Conservation (phyloP, 192 early-diverging fungal species). For the Linderina pennispora region DNA sequence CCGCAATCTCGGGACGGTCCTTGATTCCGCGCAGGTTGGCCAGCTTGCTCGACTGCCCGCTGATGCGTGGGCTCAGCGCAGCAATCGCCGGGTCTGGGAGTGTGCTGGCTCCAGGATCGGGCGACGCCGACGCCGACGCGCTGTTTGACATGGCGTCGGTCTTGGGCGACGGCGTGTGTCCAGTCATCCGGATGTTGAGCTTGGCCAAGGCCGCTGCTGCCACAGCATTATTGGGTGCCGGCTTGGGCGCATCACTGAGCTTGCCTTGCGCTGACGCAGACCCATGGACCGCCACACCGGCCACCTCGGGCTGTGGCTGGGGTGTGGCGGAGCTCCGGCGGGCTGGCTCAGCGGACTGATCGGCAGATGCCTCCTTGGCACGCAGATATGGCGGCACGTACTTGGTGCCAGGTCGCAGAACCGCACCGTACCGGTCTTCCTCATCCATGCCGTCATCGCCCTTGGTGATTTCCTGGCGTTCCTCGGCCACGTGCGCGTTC, state of each 20-base stretch:
- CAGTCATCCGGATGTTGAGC: constrained; percentile 43
- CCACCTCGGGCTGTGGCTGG: not conserved
- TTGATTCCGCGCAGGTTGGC: constrained; percentile 44
- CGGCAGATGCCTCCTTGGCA: constrained; percentile 26
- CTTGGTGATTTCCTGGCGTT: constrained; percentile 61
- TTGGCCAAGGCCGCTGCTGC: constrained; percentile 36
- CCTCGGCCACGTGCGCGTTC: constrained; percentile 88
- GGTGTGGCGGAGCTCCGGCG: constrained; percentile 1
- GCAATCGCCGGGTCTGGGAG: constrained; percentile 31
- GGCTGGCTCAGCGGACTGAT: constrained; percentile 1
- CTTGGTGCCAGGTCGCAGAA: constrained; percentile 69
- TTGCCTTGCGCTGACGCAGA: not conserved
- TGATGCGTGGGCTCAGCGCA: not conserved
- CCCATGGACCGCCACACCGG: too few relatives aligned
- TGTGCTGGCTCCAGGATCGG: constrained; percentile 2
- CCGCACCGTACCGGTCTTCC: constrained; percentile 82
- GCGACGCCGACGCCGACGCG: not conserved
- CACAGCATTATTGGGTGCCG: constrained; percentile 23
- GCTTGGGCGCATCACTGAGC: not conserved
- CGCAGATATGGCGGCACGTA: constrained; percentile 85
- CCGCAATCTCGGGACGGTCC: constrained; percentile 45
- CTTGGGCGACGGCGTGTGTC: constrained; percentile 11
- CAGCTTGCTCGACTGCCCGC: constrained; percentile 24
- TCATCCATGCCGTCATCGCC: constrained; percentile 74
- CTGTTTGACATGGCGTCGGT: not conserved